Evolutionary conservation across 768 basidiomycete species (phyloP).

Genomic region (Suillus brevipes): DNA sequence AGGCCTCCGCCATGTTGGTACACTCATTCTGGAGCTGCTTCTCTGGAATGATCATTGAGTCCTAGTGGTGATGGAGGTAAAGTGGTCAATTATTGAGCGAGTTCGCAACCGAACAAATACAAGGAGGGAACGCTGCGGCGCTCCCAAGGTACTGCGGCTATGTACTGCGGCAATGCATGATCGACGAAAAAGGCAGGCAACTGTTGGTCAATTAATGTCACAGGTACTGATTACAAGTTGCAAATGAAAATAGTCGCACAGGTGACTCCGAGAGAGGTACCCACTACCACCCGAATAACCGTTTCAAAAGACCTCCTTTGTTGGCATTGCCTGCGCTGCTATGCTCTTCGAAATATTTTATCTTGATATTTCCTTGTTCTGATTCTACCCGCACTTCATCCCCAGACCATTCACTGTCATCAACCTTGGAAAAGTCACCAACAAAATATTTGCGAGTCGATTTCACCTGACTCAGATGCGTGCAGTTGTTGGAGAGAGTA

Average conservation of each 20-base stretch:
- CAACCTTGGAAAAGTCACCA: constrained; percentile 23
- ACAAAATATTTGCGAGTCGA: constrained; percentile 24
- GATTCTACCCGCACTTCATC: constrained; percentile 20
- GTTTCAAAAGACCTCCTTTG: constrained; percentile 19
- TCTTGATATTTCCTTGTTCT: constrained; percentile 18
- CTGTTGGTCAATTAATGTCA: neutral
- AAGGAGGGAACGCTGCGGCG: neutral
- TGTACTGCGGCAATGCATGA: neutral
- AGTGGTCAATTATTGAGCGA: neutral
- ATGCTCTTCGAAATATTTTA: constrained; percentile 25
- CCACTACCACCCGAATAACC: constrained; percentile 19
- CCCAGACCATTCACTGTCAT: constrained; percentile 22
- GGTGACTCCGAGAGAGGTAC: neutral
- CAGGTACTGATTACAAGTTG: neutral
- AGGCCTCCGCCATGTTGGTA: neutral
- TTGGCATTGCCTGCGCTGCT: neutral
- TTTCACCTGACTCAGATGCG: constrained; percentile 24
- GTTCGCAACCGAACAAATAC: neutral
- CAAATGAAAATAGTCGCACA: neutral
- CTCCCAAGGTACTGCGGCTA: constrained; percentile 1
- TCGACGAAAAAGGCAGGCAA: neutral
- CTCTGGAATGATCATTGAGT: constrained; percentile 7
- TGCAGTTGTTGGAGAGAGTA: constrained; percentile 16
- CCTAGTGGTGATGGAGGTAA: neutral
- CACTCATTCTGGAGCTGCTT: neutral